Evolutionary conservation across 345 rosid genomes (phyloP).

Genomic region (Populus alba): DNA sequence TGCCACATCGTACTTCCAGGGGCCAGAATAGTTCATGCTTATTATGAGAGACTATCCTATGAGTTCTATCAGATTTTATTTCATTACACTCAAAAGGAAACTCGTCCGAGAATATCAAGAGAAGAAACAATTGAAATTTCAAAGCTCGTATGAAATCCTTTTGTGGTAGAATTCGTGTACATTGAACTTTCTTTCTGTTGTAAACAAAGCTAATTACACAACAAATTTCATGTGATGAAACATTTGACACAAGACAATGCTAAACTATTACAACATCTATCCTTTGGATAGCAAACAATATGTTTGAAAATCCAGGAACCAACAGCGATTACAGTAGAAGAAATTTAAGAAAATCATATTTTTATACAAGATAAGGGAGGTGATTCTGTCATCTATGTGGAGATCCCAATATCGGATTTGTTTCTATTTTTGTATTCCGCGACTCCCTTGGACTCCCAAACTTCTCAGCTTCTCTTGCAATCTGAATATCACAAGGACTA

Average conservation of each 20-base stretch:
- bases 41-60: too few relatives aligned
- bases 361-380: slow-evolving; percentile 8
- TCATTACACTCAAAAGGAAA: too few relatives aligned
- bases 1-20: too few relatives aligned
- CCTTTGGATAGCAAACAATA: slow-evolving; percentile 53
- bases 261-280: slow-evolving; percentile 36
- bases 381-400: slow-evolving; percentile 38
- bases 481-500: slow-evolving; percentile 66
- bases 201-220: slow-evolving; percentile 38
- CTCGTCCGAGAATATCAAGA: background rate
- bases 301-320: slow-evolving; percentile 20
- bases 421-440: slow-evolving; percentile 50
- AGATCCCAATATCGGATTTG: slow-evolving; percentile 50
- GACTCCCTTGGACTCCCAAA: slow-evolving; percentile 29
- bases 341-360: slow-evolving; percentile 37
- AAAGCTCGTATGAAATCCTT: background rate
- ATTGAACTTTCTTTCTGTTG: background rate
- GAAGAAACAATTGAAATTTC: background rate
- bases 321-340: slow-evolving; percentile 17
- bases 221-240: slow-evolving; percentile 16
- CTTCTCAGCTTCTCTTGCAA: slow-evolving; percentile 77
- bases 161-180: background rate
- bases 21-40: too few relatives aligned
- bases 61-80: too few relatives aligned
- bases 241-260: slow-evolving; percentile 10